Base-by-base conservation (phyloP, 2,329 filamentous ascomycete genomes). In the Cytospora chrysosperma region DNA sequence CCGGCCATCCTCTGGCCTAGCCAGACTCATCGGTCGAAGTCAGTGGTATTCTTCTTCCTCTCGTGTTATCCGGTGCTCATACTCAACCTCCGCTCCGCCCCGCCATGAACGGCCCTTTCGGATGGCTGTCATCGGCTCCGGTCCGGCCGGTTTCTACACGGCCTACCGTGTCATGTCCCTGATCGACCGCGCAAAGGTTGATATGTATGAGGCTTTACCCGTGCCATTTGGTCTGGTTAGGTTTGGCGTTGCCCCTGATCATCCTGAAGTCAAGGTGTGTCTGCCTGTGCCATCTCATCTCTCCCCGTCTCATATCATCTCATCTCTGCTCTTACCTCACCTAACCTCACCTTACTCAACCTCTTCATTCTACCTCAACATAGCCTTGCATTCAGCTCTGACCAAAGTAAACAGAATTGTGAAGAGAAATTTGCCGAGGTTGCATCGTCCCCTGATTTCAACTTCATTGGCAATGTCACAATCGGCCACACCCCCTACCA, bases 231-330 rank as follows among this genome's bases (percentile, higher is more conserved):
- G 95, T 1, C 83, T 99, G 61, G 93, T 96, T 56, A 85, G 95
- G 61, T 97, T 95, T 72, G 95, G 95, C 10, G 95, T 99, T 64
- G 96, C 95, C n/a, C 95, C 95, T 6, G 95, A 99, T 74, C 95
- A 99, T 77, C 94, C 95, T 0, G 94, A 99, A 78, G 95, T 99
- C 69, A 99, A 99, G 86, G 92, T 95, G 78, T 65, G 30, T 26
- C 37, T n/a, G 5, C 24, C n/a, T n/a, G n/a, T n/a, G n/a, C n/a
- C n/a, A n/a, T n/a, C n/a, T n/a, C n/a, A n/a, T n/a, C n/a, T n/a
- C n/a, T n/a, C n/a, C n/a, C n/a, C n/a, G n/a, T n/a, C n/a, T n/a
- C n/a, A n/a, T n/a, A n/a, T n/a, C n/a, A n/a, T n/a, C n/a, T n/a
- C n/a, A n/a, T n/a, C n/a, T n/a, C n/a, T n/a, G n/a, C n/a, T n/a